Evolutionary conservation across 208 protist species (phyloP), one percentile per base, ranked within the genome.

Genomic region (Naegleria fowleri): DNA sequence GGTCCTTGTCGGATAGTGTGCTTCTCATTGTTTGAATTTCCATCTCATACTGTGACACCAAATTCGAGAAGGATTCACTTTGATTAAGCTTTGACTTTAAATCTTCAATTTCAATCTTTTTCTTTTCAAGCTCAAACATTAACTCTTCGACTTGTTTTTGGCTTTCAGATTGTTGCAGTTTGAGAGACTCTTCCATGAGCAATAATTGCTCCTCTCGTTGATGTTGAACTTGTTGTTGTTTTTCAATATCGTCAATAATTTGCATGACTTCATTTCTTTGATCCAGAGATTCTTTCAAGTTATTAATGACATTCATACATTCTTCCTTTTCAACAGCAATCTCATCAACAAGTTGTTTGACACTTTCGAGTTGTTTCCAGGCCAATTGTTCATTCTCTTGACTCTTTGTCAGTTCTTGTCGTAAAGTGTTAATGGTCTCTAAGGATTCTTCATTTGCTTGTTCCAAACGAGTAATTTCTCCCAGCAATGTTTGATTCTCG

Each of bases 231-330:
- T 16, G 19, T 75, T 75, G 58, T 16, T 75, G 58, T 4, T 75
- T 75, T 75, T 75, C 58, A n/a, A 75, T 75, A 75, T 75, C 58
- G 58, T 75, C 58, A 75, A 75, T 75, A 75, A 75, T 75, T 75
- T 75, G 58, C 25, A 75, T n/a, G 16, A 75, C 58, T 75, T 75
- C 58, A n/a, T 75, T 75, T 75, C 58, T 75, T 75, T 75, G 58
- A n/a, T 75, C 58, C 58, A n/a, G 19, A 3, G 58, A 75, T 75
- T 75, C 58, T 75, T 75, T 75, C 19, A 75, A 75, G 7, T 48
- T 48, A 48, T 48, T 48, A 48, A 48, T 48, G 13, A 75, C 19
- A n/a, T 29, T 75, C 1, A 29, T 11, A 75, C 13, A 75, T 75
- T 16, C 13, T 75, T 79, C 67, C 67, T 79, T 79, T 36, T 79